phyloP scores from a whole-genome alignment of 1,139 yeast species.

The Candida freyschussii region DNA sequence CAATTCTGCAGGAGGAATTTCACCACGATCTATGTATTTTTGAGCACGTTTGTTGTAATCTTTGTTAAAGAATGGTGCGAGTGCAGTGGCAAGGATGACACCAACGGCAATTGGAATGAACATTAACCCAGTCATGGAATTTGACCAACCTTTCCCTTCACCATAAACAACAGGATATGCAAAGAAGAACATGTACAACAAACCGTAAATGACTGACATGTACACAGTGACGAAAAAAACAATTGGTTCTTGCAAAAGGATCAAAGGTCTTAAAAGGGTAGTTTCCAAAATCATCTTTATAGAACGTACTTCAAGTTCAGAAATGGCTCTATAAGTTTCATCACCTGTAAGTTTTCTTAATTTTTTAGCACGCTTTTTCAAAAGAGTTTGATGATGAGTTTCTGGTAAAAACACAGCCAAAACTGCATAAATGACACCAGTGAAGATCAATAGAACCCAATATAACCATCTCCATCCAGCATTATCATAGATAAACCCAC shows the following conservation, averaged over 20 bases:
- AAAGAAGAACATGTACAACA: slow-evolving; percentile 59
- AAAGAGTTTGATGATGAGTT: slow-evolving; percentile 51
- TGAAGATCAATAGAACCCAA: slow-evolving; percentile 57
- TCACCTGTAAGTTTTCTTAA: slow-evolving; percentile 54
- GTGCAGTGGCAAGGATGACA: slow-evolving; percentile 44
- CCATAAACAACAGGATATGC: slow-evolving; percentile 61
- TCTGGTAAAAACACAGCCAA: slow-evolving; percentile 46
- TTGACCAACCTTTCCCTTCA: slow-evolving; percentile 64
- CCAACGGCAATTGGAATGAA: slow-evolving; percentile 71
- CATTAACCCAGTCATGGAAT: slow-evolving; percentile 59
- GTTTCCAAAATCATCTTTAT: slow-evolving; percentile 39
- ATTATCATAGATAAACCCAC: slow-evolving; percentile 65
- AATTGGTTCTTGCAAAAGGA: slow-evolving; percentile 46
- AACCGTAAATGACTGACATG: slow-evolving; percentile 57
- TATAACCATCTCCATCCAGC: slow-evolving; percentile 78
- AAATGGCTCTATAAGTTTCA: slow-evolving; percentile 42
- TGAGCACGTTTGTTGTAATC: slow-evolving; percentile 53
- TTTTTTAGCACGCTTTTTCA: slow-evolving; percentile 47
- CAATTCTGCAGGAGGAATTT: slow-evolving; percentile 55
- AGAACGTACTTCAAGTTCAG: slow-evolving; percentile 42
- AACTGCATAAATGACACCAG: slow-evolving; percentile 44
- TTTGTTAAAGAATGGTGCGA: slow-evolving; percentile 56
- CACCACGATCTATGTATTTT: slow-evolving; percentile 46
- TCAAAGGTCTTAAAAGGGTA: slow-evolving; percentile 50
- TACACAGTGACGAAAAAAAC: slow-evolving; percentile 54